Conservation (phyloP, 2,329 filamentous ascomycete genomes). For the Ceratocystis albifundus region DNA sequence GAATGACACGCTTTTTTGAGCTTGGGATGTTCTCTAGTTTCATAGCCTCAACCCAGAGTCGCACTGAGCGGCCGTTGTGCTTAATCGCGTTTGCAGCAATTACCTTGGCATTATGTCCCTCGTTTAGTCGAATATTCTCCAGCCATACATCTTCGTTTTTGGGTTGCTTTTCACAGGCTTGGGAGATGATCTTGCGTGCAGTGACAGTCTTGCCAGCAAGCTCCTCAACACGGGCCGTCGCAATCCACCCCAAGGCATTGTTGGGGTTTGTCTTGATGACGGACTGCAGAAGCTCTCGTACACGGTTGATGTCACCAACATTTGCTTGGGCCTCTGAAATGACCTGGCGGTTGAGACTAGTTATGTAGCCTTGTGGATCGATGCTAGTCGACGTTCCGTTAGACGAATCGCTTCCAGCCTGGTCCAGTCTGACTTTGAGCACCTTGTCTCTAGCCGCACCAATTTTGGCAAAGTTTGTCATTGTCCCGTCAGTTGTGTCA, state of each 20-base stretch:
- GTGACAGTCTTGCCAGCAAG: conserved; percentile 83
- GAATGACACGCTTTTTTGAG: conserved; percentile 84
- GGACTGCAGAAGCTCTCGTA: conserved; percentile 82
- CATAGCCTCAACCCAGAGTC: conserved; percentile 92
- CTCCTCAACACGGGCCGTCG: conserved; percentile 83
- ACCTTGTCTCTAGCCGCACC: conserved; percentile 94
- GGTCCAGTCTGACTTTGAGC: conserved; percentile 80
- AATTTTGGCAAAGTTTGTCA: conserved; percentile 97
- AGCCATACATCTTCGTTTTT: conserved; percentile 94
- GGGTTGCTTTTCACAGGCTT: conserved; percentile 81
- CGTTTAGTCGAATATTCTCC: conserved; percentile 87
- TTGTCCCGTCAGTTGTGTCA: conserved; percentile 63
- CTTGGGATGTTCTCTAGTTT: conserved; percentile 70
- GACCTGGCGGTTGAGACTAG: conserved; percentile 73
- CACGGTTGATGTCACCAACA: conserved; percentile 90
- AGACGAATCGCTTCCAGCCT: conserved; percentile 53
- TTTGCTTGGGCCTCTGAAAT: conserved; percentile 68
- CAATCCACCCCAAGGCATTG: conserved; percentile 92
- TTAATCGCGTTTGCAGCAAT: conserved; percentile 91
- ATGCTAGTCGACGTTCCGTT: conserved; percentile 79
- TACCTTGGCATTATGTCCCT: conserved; percentile 85
- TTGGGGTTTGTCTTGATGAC: conserved; percentile 95
- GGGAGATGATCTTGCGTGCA: conserved; percentile 74
- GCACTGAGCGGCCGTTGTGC: conserved; percentile 76
- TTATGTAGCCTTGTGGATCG: conserved; percentile 91